A percentile compares a stretch with the other conserved stretches of the same genome.
Evolutionary conservation across 805 yeast genomes (phyloP).

Genomic region (Starmerella riodocensis): DNA sequence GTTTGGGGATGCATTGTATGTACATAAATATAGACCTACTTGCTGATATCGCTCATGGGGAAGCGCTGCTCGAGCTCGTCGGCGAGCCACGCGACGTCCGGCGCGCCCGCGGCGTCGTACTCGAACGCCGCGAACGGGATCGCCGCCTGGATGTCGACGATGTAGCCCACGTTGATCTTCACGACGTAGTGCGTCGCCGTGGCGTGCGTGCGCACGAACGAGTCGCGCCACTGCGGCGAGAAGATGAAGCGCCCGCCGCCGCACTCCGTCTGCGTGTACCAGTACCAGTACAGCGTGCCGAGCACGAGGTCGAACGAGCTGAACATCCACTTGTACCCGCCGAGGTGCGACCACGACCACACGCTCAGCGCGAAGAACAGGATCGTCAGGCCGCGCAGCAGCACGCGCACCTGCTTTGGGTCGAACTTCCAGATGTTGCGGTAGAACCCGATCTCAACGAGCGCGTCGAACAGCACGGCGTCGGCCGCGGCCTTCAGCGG

Average conservation of each 20-base stretch:
- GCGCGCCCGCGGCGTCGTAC: slow-evolving; percentile 5
- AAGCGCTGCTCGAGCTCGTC: slow-evolving; percentile 11
- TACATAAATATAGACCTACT: background rate
- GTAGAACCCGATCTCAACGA: slow-evolving; percentile 11
- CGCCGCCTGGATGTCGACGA: slow-evolving; percentile 6
- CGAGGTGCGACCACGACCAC: slow-evolving; percentile 8
- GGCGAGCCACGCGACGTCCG: slow-evolving; percentile 15
- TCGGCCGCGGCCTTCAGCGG: slow-evolving; percentile 7
- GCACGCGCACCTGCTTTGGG: slow-evolving; percentile 13
- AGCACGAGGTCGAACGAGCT: slow-evolving; percentile 9
- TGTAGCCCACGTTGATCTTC: slow-evolving; percentile 11
- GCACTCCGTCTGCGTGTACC: slow-evolving; percentile 16
- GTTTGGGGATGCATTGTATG: no score
- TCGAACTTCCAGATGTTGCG: slow-evolving; percentile 16
- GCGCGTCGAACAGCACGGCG: slow-evolving; percentile 7
- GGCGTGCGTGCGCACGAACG: slow-evolving; percentile 7
- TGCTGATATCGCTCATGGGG: slow-evolving; percentile 1
- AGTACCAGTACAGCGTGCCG: slow-evolving; percentile 5
- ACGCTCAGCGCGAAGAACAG: slow-evolving; percentile 5
- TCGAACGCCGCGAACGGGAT: slow-evolving; percentile 13
- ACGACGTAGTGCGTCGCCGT: slow-evolving; percentile 15
- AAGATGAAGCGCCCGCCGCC: slow-evolving; percentile 16
- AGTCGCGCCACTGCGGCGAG: slow-evolving; percentile 18
- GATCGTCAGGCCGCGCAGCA: slow-evolving; percentile 7
- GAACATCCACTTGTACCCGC: slow-evolving; percentile 14